phyloP scores from a whole-genome alignment of 441 rosid species.

The Euphorbia celastroides region DNA sequence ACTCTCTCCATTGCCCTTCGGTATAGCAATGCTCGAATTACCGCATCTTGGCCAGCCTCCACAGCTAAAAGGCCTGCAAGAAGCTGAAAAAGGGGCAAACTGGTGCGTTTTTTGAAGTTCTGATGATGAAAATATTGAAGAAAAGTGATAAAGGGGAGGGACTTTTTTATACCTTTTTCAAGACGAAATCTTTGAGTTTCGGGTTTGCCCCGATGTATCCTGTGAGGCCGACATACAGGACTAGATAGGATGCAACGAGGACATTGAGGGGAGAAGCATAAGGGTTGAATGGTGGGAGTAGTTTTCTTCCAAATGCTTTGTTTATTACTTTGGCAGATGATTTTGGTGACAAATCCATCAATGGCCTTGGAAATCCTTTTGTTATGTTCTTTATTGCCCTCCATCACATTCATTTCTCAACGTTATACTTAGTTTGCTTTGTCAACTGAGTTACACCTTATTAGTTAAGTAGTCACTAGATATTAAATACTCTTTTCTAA shows the following conservation, averaged over 20 bases:
- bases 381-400: constrained; percentile 67
- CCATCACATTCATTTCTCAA: not conserved
- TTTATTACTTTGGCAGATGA: constrained; percentile 55
- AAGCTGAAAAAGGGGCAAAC: constrained; percentile 31
- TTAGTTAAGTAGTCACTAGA: too few species aligned
- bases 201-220: constrained; percentile 84
- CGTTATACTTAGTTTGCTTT: too few species aligned
- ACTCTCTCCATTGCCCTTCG: constrained; percentile 31
- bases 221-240: constrained; percentile 83
- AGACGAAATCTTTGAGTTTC: constrained; percentile 33
- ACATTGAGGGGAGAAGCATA: constrained; percentile 51
- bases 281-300: constrained; percentile 74
- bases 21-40: constrained; percentile 55
- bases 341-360: constrained; percentile 52
- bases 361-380: constrained; percentile 78
- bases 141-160: not conserved
- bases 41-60: constrained; percentile 86
- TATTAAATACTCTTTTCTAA: too few species aligned
- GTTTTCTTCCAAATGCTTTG: constrained; percentile 43
- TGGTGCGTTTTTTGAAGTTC: not conserved
- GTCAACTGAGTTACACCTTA: too few species aligned
- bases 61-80: constrained; percentile 77
- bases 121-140: not conserved
- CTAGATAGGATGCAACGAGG: constrained; percentile 67
- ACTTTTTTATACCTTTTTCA: constrained; percentile 37